Evolutionary conservation across 148 eudicot genomes (phyloP).

Genomic region (Polygonum maritimum): DNA sequence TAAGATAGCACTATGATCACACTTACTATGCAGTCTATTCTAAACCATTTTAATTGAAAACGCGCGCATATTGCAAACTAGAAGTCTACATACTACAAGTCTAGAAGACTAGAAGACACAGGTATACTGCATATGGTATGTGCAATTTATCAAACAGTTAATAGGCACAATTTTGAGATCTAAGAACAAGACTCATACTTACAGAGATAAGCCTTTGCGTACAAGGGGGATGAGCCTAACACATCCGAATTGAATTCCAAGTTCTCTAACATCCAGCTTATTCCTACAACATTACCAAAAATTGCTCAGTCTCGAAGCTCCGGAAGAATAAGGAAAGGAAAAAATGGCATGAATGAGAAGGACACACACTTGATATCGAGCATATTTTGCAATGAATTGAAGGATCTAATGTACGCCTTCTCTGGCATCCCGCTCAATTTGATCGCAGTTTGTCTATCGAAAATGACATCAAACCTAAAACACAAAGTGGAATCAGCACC

Average conservation of each 20-base stretch:
- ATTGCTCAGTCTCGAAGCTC: not conserved
- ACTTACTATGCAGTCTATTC: no score
- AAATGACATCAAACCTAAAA: slow-evolving; percentile 59
- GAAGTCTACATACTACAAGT: no score
- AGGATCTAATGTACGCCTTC: slow-evolving; percentile 76
- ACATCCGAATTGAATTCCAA: slow-evolving; percentile 89
- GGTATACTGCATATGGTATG: no score
- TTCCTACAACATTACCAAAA: slow-evolving; percentile 38
- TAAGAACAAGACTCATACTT: slow-evolving; percentile 18
- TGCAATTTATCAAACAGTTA: no score
- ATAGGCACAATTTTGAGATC: no score
- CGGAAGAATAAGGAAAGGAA: not conserved
- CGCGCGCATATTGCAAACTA: no score
- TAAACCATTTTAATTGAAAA: no score
- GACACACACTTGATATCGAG: slow-evolving; percentile 74
- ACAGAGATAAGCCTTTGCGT: slow-evolving; percentile 67
- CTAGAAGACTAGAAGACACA: no score
- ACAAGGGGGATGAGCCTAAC: slow-evolving; percentile 85
- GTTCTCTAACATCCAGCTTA: slow-evolving; percentile 75
- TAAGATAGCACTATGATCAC: no score
- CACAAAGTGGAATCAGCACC: not conserved
- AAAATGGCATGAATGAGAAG: not conserved
- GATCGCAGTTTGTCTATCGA: slow-evolving; percentile 62
- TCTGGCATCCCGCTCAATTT: slow-evolving; percentile 86
- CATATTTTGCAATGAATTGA: slow-evolving; percentile 75